These are phyloP conservation scores for Chaetomium sp. DNA, from an alignment of 2,329 filamentous ascomycete genomes.

Conservation along the genomic window DNA sequence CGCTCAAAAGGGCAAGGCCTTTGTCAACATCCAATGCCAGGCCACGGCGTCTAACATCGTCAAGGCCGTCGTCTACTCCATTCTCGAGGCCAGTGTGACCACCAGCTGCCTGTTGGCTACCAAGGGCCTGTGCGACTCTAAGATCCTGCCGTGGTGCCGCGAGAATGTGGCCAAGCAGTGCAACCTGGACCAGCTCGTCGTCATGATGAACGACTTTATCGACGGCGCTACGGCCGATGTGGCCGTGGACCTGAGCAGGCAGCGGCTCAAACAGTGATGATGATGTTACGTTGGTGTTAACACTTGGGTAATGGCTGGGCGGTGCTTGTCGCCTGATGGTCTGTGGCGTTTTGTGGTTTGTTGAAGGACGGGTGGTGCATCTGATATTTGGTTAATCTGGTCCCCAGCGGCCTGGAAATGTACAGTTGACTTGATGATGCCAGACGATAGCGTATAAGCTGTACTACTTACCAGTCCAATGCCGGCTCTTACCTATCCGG, in stretches of 20 bases:
- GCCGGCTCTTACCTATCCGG: not conserved
- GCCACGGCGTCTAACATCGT: constrained; percentile 45
- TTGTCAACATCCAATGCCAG: constrained; percentile 43
- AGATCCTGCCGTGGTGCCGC: constrained; percentile 41
- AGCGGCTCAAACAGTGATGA: constrained; percentile 28
- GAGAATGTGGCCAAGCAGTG: constrained; percentile 35
- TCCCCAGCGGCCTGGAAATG: no score
- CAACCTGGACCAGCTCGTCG: constrained; percentile 34
- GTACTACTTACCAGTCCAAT: no score
- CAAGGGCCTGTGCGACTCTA: constrained; percentile 42
- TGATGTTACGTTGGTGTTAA: not conserved
- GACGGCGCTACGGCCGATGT: constrained; percentile 44
- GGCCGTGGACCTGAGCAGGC: constrained; percentile 34
- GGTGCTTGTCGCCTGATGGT: not conserved
- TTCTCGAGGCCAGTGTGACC: constrained; percentile 37
- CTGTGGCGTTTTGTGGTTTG: no score
- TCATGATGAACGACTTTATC: constrained; percentile 47
- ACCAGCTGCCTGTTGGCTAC: constrained; percentile 42
- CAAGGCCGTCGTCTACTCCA: constrained; percentile 40
- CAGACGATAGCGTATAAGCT: no score
- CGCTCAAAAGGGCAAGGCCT: constrained; percentile 29
- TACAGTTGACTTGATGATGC: no score
- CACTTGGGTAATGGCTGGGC: not conserved
- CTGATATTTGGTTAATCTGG: no score
- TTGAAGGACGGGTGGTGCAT: no score